Evolutionary conservation across 2,329 filamentous ascomycete genomes (phyloP).

Genomic region (Aspergillus neotritici): DNA sequence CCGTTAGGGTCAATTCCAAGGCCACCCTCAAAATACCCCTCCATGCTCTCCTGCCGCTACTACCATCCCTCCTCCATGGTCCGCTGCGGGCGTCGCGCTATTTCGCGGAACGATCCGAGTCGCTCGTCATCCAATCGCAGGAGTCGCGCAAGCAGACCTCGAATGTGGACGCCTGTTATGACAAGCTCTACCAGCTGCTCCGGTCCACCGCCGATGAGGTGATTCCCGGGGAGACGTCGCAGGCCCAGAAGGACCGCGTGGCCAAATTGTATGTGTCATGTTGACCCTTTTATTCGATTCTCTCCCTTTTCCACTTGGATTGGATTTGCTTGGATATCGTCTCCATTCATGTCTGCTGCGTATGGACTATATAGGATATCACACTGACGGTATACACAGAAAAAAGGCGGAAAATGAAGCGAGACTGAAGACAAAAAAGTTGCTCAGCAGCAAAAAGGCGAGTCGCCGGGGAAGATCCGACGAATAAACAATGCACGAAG

Average conservation of each 20-base stretch:
- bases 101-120: slow-evolving; percentile 47
- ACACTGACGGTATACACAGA: slow-evolving; percentile 31
- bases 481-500: slow-evolving; percentile 23
- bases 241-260: slow-evolving; percentile 51
- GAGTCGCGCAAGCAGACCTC: slow-evolving; percentile 57
- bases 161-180: slow-evolving; percentile 56
- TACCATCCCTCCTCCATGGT: slow-evolving; percentile 51
- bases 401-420: slow-evolving; percentile 55
- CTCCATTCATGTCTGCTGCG: too few species aligned
- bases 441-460: slow-evolving; percentile 58
- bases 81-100: slow-evolving; percentile 51
- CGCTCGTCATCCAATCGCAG: slow-evolving; percentile 58
- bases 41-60: slow-evolving; percentile 46
- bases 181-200: slow-evolving; percentile 53
- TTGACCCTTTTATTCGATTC: background rate
- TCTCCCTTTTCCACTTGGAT: background rate
- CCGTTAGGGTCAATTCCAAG: slow-evolving; percentile 58
- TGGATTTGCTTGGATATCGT: too few species aligned
- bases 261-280: slow-evolving; percentile 45
- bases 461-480: slow-evolving; percentile 42
- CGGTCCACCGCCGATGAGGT: slow-evolving; percentile 45
- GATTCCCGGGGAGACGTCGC: slow-evolving; percentile 57
- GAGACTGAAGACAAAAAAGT: slow-evolving; percentile 54
- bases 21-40: slow-evolving; percentile 57
- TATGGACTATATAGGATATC: background rate